Evolutionary conservation across 306 rosid species (phyloP), one percentile per base, ranked within the genome.

Genomic region (Corylus heterophylla): DNA sequence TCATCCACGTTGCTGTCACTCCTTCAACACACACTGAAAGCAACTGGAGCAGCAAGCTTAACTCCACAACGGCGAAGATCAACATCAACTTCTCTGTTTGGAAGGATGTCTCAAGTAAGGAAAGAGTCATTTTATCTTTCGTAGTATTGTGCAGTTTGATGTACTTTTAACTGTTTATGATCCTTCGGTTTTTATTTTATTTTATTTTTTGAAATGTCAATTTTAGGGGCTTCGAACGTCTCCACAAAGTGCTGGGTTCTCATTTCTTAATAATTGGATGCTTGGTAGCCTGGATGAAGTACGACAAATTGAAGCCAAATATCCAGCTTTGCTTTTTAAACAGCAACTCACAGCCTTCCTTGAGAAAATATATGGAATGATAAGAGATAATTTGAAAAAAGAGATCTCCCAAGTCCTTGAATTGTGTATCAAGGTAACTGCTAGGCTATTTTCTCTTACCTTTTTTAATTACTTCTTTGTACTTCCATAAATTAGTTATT

Each of bases 321-420:
- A 96, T 85, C 99, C 99, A 4, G 99, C 99, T 9, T 88, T 96
- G 74, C 76, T 96, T 79, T 96, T 96, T 81, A 96, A 96, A 89
- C 99, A 96, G 86, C 99, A 96, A 87, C 99, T 96, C 71, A 96
- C 98, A 76, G 99, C 99, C 63, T 96, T 93, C 90, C 92, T 96
- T 59, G 99, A 96, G 85, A 96, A 96, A 83, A 91, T 96, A 84
- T 96, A 96, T 83, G 99, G 99, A 86, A 93, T 74, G 88, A 84
- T 70, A 96, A 97, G 74, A 88, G 79, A 91, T 91, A 84, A 89
- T 66, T 71, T 93, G 52, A 93, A 93, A 92, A 93, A 93, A 83
- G 97, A 93, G 88, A 93, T 93, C 73, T 88, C 86, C 37, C 88
- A 90, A 76, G 88, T 93, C 89, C 86, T 93, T 81, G 87, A 91